phyloP scores from a whole-genome alignment of 2,329 filamentous ascomycete species.

The Ilyonectria destructans region DNA sequence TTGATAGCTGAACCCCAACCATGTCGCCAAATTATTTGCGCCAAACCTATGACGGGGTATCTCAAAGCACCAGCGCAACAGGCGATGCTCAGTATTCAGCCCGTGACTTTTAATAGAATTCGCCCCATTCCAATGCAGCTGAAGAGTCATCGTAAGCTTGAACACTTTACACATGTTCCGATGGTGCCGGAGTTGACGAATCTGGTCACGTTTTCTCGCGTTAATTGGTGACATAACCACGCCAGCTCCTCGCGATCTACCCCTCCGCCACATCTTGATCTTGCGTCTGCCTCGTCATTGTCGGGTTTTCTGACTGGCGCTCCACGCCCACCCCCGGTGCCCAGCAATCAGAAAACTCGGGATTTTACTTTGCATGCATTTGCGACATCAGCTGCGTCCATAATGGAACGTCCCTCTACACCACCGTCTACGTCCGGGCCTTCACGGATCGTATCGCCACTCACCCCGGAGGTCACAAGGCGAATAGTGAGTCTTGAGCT shows the following conservation, averaged over 20 bases:
- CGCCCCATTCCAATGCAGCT: background rate
- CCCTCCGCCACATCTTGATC: conserved; percentile 48
- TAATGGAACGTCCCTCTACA: conserved; percentile 66
- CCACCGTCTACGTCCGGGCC: conserved; percentile 58
- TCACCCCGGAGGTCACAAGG: conserved; percentile 69
- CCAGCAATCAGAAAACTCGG: background rate
- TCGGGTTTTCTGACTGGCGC: background rate
- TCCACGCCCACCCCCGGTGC: background rate
- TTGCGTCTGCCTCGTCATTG: conserved; percentile 2
- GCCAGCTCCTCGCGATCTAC: conserved; percentile 44
- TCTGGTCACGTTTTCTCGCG: conserved; percentile 53
- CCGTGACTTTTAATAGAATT: no score
- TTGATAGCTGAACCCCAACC: conserved; percentile 12
- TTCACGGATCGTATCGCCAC: conserved; percentile 60
- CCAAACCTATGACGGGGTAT: background rate
- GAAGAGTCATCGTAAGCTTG: background rate
- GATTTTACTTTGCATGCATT: background rate
- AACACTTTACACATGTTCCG: background rate
- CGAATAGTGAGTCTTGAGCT: conserved; percentile 65
- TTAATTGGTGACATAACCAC: conserved; percentile 50
- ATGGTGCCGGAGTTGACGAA: conserved; percentile 10
- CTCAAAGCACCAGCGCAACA: background rate
- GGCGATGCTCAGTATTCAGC: background rate
- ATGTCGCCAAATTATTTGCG: background rate
- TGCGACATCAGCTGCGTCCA: conserved; percentile 8